These are phyloP conservation scores for Gnetum montanum DNA, from an alignment of 75 land plant species.

Conservation along the genomic window DNA sequence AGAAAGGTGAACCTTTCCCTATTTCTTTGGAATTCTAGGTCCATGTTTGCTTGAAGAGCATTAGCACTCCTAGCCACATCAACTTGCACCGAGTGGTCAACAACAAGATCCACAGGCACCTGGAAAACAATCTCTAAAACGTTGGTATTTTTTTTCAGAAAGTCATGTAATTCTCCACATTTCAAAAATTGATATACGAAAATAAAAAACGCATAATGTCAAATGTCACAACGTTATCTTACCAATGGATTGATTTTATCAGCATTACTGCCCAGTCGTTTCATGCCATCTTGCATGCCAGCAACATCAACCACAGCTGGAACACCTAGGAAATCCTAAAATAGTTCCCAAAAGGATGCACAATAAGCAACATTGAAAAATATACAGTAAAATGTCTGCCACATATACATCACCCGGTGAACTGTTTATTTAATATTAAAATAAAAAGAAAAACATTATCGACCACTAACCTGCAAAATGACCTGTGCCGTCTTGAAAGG, in stretches of 20 bases:
- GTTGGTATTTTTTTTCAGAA: background rate
- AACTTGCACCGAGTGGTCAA: conserved; percentile 54
- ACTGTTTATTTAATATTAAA: no score
- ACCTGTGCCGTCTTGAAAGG: conserved; percentile 96
- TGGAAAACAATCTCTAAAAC: conserved; percentile 17
- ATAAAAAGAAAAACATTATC: no score
- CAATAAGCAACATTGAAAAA: background rate
- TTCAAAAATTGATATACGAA: background rate
- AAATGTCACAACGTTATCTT: conserved; percentile 17
- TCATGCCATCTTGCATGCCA: conserved; percentile 54
- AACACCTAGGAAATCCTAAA: conserved; percentile 48
- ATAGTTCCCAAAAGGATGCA: background rate
- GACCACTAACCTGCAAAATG: conserved; percentile 55
- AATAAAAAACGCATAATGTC: background rate
- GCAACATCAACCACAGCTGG: conserved; percentile 49
- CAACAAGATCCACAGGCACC: conserved; percentile 58
- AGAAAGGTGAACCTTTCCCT: conserved; percentile 53
- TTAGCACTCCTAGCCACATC: conserved; percentile 41
- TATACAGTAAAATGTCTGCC: no score
- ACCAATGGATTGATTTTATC: conserved; percentile 48
- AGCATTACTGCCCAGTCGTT: conserved; percentile 36
- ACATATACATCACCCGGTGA: no score
- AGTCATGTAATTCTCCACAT: background rate
- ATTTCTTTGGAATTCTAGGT: conserved; percentile 45
- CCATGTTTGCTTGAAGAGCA: conserved; percentile 52